Evolutionary conservation across 352 stramenopile genomes (phyloP), one percentile per base, ranked within the genome.

Genomic region (Pythium aristosporum): DNA sequence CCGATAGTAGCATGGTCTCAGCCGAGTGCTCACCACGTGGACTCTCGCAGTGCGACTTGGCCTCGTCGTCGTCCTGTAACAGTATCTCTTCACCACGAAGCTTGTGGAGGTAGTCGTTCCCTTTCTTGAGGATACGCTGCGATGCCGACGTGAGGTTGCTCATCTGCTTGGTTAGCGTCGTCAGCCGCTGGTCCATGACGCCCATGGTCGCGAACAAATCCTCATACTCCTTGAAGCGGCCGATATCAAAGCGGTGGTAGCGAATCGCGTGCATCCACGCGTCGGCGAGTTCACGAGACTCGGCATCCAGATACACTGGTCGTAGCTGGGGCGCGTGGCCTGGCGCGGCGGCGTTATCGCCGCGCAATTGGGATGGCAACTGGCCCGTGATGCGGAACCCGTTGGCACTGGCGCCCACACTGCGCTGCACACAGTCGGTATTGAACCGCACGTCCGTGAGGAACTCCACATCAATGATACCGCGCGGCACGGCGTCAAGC

Each of bases 401-500:
- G 53, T 85, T 68, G 55, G 85, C 69, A 28, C 80, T 77, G 44
- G 73, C 85, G 0, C 81, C 81, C 2, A 92, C 75, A 28, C 76
- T 78, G n/a, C 82, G 81, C 65, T 94, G 82, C 47, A 90, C 59
- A 43, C 85, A 94, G 46, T 94, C 81, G 48, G 70, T 66, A 60
- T 94, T 92, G 69, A 75, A 82, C 28, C 85, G 85, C 49, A 94
- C 67, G 63, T 94, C 82, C 34, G 72, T 75, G 25, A 93, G 63
- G 56, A 89, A 95, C 73, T 92, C 82, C 36, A 92, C 61, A 59
- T 95, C 86, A 49, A 95, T 85, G 20, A 93, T 77, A 2, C 84
- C 86, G 41, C 85, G 74, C 48, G 86, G 86, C 3, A 57, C 57
- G 12, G 34, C 25, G 57, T 63, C 57, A 15, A 50, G 43, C 34